Percentiles rank a stretch among this genome's conserved stretches.
phyloP scores from a whole-genome alignment of 2,329 filamentous ascomycete genomes.

The Penicillium freii region DNA sequence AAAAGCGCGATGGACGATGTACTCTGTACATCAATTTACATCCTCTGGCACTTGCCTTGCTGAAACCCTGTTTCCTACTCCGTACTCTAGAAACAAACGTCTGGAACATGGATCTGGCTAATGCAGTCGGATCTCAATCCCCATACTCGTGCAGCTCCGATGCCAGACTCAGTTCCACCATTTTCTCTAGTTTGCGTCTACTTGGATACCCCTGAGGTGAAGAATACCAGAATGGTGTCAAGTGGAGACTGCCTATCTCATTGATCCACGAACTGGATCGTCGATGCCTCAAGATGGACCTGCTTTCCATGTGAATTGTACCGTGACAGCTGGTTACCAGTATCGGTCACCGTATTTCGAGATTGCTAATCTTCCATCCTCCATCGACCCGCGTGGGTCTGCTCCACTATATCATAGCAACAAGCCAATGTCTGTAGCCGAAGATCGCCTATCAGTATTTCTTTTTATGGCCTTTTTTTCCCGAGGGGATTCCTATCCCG shows the following conservation, averaged over 20 bases:
- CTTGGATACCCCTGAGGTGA: not conserved
- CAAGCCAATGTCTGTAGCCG: conserved; percentile 1
- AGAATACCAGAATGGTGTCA: not conserved
- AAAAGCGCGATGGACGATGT: not conserved
- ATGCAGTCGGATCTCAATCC: not conserved
- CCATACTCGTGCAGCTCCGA: not conserved
- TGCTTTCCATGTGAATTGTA: not conserved
- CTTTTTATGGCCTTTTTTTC: not conserved
- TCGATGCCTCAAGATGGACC: not conserved
- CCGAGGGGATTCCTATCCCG: not conserved
- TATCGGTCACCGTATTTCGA: conserved; percentile 14
- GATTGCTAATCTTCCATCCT: not conserved
- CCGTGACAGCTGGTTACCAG: conserved; percentile 1
- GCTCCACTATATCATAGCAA: conserved; percentile 5
- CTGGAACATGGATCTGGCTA: not conserved
- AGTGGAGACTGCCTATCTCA: not conserved
- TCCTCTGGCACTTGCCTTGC: not conserved
- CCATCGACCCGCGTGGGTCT: conserved; percentile 6
- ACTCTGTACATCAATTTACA: not conserved
- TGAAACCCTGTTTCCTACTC: not conserved
- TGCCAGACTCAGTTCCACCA: not conserved
- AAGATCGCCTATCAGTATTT: not conserved
- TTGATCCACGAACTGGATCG: conserved; percentile 13
- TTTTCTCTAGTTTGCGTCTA: not conserved
- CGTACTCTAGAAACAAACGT: not conserved